Conservation (phyloP, 2,329 filamentous ascomycete species). For the Penicillium sp. region DNA sequence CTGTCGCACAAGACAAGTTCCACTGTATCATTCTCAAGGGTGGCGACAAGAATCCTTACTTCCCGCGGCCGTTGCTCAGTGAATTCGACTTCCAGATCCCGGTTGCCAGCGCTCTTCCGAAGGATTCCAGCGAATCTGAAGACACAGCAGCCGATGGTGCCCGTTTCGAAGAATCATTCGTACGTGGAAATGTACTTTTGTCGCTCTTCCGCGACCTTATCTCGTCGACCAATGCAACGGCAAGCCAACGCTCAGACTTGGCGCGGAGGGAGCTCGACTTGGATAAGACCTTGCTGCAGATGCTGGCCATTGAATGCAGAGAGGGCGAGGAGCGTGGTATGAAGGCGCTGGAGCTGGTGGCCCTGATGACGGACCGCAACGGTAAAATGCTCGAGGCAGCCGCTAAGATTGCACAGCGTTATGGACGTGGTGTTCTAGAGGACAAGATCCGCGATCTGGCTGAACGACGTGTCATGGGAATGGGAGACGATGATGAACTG, state of each 20-base stretch:
- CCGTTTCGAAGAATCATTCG: conserved; percentile 68
- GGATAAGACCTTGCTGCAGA: conserved; percentile 80
- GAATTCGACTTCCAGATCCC: conserved; percentile 92
- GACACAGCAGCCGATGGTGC: conserved; percentile 32
- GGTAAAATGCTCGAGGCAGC: conserved; percentile 90
- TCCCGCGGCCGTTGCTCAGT: conserved; percentile 75
- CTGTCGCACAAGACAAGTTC: conserved; percentile 81
- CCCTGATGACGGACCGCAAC: conserved; percentile 70
- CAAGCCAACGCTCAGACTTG: conserved; percentile 58
- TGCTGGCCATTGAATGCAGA: conserved; percentile 80
- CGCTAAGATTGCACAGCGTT: conserved; percentile 77
- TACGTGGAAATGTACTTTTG: conserved; percentile 63
- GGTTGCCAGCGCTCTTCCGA: conserved; percentile 50
- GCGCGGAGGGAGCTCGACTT: conserved; percentile 69
- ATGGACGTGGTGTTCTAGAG: conserved; percentile 66
- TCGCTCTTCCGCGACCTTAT: conserved; percentile 68
- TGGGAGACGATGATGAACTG: conserved; percentile 48
- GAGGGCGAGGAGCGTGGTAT: conserved; percentile 89
- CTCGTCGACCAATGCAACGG: conserved; percentile 56
- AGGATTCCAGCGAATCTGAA: conserved; percentile 28
- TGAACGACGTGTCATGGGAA: conserved; percentile 57
- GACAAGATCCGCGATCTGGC: conserved; percentile 85
- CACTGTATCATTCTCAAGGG: conserved; percentile 99
- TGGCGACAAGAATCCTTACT: conserved; percentile 84
- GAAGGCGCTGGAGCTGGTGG: conserved; percentile 85